Evolutionary conservation across 2,329 filamentous ascomycete genomes (phyloP).

Genomic region (Aspergillus pseudotamarii): DNA sequence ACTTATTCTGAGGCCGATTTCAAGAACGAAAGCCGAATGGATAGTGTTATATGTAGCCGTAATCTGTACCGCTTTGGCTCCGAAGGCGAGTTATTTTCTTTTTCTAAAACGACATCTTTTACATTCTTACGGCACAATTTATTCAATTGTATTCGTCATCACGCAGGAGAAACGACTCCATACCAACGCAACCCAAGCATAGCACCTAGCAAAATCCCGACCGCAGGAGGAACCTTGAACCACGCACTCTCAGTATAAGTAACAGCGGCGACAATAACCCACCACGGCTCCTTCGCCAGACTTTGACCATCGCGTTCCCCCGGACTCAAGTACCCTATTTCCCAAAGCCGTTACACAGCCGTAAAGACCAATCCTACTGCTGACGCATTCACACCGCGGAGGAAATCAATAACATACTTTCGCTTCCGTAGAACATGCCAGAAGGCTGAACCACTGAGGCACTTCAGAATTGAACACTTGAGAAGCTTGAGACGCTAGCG

Average conservation of each 20-base stretch:
- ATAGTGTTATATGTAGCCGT: too few species aligned
- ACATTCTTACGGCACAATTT: too few species aligned
- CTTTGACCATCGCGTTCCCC: constrained; percentile 54
- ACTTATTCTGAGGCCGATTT: too few species aligned
- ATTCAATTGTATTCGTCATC: too few species aligned
- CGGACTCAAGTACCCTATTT: constrained; percentile 62
- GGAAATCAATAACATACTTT: constrained; percentile 51
- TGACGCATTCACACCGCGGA: constrained; percentile 62
- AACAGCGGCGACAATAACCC: constrained; percentile 61
- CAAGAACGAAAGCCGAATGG: too few species aligned
- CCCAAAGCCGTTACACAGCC: constrained; percentile 65
- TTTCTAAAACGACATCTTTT: too few species aligned
- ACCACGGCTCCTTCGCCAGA: constrained; percentile 63
- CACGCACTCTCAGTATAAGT: constrained; percentile 53
- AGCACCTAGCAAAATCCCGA: constrained; percentile 51
- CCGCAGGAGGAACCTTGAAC: constrained; percentile 49
- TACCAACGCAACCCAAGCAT: constrained; percentile 53
- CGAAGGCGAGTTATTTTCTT: too few species aligned
- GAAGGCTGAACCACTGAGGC: constrained; percentile 28
- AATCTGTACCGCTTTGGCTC: too few species aligned
- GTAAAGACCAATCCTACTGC: constrained; percentile 66
- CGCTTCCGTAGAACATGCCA: constrained; percentile 56
- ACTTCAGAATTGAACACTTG: too few species aligned
- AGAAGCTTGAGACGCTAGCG: too few species aligned
- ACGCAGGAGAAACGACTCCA: constrained; percentile 39